These are phyloP conservation scores for Blastobotrys muscicola DNA, from an alignment of 805 yeast genomes.

Conservation along the genomic window DNA sequence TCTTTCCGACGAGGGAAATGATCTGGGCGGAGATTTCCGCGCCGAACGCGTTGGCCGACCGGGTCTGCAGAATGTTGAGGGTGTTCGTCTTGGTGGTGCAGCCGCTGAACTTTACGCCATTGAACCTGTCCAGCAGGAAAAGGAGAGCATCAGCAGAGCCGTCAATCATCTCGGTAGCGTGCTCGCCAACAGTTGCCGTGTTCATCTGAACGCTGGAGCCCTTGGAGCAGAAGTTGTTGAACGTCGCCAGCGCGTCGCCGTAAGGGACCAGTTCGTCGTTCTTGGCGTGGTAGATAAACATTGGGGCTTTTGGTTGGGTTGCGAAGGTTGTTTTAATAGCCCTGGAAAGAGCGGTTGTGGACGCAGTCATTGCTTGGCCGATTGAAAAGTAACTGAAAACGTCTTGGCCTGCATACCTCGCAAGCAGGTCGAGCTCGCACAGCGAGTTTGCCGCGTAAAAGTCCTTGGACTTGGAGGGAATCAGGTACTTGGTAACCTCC, in stretches of 20 bases:
- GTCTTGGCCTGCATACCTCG: slow-evolving; percentile 4
- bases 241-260: background rate
- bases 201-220: slow-evolving; percentile 2
- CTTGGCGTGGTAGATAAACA: slow-evolving; percentile 18
- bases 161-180: background rate
- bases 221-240: slow-evolving; percentile 1
- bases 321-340: slow-evolving; percentile 12
- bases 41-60: no score
- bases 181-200: background rate
- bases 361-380: slow-evolving; percentile 8
- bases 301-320: slow-evolving; percentile 15
- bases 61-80: no score
- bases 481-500: no score
- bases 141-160: slow-evolving; percentile 1
- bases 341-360: background rate
- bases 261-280: slow-evolving; percentile 14
- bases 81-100: no score
- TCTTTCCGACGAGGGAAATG: no score
- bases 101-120: background rate
- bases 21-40: no score
- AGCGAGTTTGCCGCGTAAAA: slow-evolving; percentile 4
- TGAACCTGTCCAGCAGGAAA: slow-evolving; percentile 3
- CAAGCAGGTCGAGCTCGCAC: slow-evolving; percentile 10
- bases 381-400: background rate
- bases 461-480: no score